phyloP scores from a whole-genome alignment of 1,139 yeast genomes.

The Yamadazyma mexicana region DNA sequence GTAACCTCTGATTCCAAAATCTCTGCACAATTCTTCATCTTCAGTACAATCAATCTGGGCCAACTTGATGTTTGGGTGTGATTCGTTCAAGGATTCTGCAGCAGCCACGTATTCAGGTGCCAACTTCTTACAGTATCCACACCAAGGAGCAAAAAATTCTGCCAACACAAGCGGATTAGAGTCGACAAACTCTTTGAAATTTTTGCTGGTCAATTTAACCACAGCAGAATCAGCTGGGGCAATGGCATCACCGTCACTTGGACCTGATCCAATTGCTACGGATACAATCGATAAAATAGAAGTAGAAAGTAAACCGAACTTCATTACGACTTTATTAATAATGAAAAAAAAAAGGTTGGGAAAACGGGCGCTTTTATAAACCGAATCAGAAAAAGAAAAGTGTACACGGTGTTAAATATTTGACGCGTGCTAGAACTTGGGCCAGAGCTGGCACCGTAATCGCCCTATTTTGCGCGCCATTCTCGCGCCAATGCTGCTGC shows the following conservation, averaged over 20 bases:
- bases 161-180: constrained; percentile 83
- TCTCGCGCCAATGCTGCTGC: too few relatives aligned
- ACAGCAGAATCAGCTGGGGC: constrained; percentile 89
- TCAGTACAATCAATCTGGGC: constrained; percentile 95
- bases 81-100: constrained; percentile 67
- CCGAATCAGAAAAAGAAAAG: background rate
- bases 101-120: constrained; percentile 91
- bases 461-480: too few relatives aligned
- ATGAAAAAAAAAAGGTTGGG: background rate
- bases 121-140: constrained; percentile 95
- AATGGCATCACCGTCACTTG: constrained; percentile 57
- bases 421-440: too few relatives aligned
- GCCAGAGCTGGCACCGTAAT: too few relatives aligned
- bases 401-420: constrained; percentile 1
- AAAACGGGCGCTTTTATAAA: background rate
- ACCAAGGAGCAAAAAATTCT: constrained; percentile 99
- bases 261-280: constrained; percentile 41
- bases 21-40: constrained; percentile 76
- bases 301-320: constrained; percentile 43
- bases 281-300: constrained; percentile 43
- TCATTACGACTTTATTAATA: constrained; percentile 23
- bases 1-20: constrained; percentile 80
- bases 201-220: constrained; percentile 64
- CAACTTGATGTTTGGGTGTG: constrained; percentile 62
- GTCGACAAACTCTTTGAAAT: constrained; percentile 62